Base-by-base conservation (phyloP, 257 asterid genomes). In the Echium plantagineum region DNA sequence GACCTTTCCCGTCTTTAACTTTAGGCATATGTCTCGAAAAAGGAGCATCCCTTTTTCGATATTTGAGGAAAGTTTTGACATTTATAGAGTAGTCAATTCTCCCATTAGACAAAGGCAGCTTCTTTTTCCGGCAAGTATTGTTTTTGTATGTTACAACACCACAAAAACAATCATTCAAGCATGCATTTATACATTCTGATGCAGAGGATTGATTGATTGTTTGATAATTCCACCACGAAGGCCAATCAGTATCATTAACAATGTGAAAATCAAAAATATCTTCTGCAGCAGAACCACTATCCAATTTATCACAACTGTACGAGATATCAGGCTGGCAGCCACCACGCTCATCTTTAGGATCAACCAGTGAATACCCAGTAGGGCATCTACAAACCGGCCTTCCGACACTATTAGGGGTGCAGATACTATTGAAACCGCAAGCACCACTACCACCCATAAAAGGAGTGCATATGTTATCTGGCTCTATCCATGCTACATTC, bases 321-420 rank as follows among this genome's bases (percentile, higher is more conserved):
- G 66, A 30, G 24, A 63, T 73, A 21, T 65, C 69, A 8, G 86
- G 76, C 28, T 20, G 47, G 67, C 94, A 87, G 47, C 69, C 73
- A 9, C 86, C 79, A 1, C 68, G 56, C 15, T 26, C 13, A 30
- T 87, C 46, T 18, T 21, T 65, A 0, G 82, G 82, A 67, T 82
- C 88, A 16, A 63, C 63, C 55, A 75, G 26, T 0, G 54, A 15
- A 59, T 63, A 87, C 47, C 83, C 86, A 17, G 0, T 15, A 2
- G 94, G 88, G 13, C 94, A 84, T 4, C 38, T 57, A 66, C 95
- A 87, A 15, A 38, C 51, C 5, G 94, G 90, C 28, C 66, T 70
- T 42, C 21, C 28, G 22, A n/a, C 48, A 24, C 59, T 62, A 13
- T 58, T 59, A 35, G 76, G 54, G 0, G 61, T 60, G 65, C 86